Percentiles rank a stretch among this genome's conserved stretches.
Evolutionary conservation across 139 green algal genomes (phyloP).

Genomic region (Tetradesmus lagerheimii): DNA sequence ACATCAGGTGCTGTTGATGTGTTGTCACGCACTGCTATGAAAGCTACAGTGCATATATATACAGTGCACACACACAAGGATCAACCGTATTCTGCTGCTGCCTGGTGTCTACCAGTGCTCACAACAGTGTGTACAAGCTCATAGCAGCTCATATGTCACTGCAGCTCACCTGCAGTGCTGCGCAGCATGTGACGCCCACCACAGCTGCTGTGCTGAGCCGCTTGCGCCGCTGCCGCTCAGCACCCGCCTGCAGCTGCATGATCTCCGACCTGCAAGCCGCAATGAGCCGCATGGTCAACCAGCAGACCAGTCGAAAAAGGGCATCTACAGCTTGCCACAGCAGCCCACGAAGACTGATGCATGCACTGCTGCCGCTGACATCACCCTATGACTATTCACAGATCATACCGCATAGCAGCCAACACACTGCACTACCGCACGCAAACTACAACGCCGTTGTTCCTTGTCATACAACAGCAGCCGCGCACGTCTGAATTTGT

Average conservation of each 20-base stretch:
- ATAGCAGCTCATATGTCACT: not conserved
- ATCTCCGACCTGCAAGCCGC: conserved; percentile 28
- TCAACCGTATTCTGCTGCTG: too few species aligned
- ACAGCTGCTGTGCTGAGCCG: conserved; percentile 71
- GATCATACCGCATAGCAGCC: too few species aligned
- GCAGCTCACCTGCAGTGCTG: conserved; percentile 53
- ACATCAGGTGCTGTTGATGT: too few species aligned
- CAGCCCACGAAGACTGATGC: too few species aligned
- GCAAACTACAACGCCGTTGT: too few species aligned
- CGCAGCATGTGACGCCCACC: conserved; percentile 87
- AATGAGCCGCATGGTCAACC: not conserved
- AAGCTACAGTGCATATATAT: not conserved
- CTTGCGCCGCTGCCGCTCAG: conserved; percentile 68
- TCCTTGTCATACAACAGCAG: too few species aligned
- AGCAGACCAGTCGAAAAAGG: not conserved
- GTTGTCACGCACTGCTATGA: not conserved
- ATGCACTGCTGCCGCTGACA: not conserved
- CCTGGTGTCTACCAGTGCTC: not conserved
- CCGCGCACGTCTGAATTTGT: too few species aligned
- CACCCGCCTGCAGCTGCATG: conserved; percentile 60
- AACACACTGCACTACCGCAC: too few species aligned
- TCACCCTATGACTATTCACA: not conserved
- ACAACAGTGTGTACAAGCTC: not conserved
- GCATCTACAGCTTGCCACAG: not conserved
- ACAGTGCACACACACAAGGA: not conserved